phyloP scores from a whole-genome alignment of 2,329 filamentous ascomycete species.

The Fusarium sp. region DNA sequence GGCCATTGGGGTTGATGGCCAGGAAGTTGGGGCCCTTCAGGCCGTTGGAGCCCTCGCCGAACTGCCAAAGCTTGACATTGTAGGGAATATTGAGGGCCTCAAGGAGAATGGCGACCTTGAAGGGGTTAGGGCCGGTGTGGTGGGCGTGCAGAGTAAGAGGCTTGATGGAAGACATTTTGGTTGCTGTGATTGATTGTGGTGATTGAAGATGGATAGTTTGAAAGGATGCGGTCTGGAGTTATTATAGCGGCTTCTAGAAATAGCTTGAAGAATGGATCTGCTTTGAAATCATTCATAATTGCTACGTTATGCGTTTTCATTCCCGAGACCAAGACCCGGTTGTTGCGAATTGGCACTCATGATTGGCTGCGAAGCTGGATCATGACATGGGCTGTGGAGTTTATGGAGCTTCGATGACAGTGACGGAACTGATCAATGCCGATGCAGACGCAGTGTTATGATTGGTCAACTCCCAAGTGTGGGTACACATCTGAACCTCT shows the following conservation, averaged over 20 bases:
- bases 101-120: conserved; percentile 46
- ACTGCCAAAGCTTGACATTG: conserved; percentile 34
- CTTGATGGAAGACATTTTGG: conserved; percentile 12
- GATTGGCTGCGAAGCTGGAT: neutral
- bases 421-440: neutral
- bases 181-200: neutral
- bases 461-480: neutral
- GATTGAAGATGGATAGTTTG: neutral
- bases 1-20: conserved; percentile 49
- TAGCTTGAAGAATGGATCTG: neutral
- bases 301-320: neutral
- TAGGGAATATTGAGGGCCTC: conserved; percentile 49
- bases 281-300: conserved; percentile 3
- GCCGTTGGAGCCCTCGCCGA: conserved; percentile 20
- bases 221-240: neutral
- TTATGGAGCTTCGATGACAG: neutral
- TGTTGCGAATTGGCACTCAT: neutral
- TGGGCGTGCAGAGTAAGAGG: conserved; percentile 19
- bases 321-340: neutral
- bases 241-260: neutral
- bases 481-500: no score
- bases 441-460: neutral
- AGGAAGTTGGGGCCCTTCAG: conserved; percentile 45
- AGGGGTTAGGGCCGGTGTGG: conserved; percentile 34
- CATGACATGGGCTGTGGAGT: neutral